Conservation (phyloP, 257 asterid genomes). For the Leptodermis oblonga region DNA sequence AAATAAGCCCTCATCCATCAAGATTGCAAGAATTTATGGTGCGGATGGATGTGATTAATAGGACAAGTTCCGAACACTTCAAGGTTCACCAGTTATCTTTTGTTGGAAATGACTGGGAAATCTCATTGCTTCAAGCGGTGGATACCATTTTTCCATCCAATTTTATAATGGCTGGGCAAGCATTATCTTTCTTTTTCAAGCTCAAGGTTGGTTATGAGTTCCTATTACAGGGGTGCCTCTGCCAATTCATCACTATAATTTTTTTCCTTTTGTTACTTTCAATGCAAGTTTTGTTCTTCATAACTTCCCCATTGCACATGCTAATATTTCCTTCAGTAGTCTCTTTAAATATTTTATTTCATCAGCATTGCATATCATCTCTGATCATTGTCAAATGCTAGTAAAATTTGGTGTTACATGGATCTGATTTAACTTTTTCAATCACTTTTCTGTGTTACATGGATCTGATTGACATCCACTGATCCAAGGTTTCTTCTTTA, state of each 20-base stretch:
- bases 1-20: constrained; percentile 70
- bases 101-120: constrained; percentile 83
- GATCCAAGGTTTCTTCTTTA: not conserved
- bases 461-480: not conserved
- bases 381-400: not conserved
- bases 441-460: not conserved
- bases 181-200: constrained; percentile 78
- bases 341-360: constrained; percentile 5
- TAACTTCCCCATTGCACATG: not conserved
- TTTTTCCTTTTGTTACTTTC: not conserved
- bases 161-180: constrained; percentile 76
- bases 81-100: constrained; percentile 85
- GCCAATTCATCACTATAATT: not conserved
- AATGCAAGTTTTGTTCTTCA: not conserved
- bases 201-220: constrained; percentile 64
- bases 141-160: constrained; percentile 50
- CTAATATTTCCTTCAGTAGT: too few relatives aligned
- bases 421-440: not conserved
- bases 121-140: constrained; percentile 62
- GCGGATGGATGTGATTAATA: constrained; percentile 81
- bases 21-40: constrained; percentile 79
- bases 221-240: not conserved
- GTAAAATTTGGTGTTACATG: not conserved
- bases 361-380: not conserved
- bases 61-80: constrained; percentile 71